phyloP scores from a whole-genome alignment of 73 alveolate genomes.

The Tetrahymena thermophila region DNA sequence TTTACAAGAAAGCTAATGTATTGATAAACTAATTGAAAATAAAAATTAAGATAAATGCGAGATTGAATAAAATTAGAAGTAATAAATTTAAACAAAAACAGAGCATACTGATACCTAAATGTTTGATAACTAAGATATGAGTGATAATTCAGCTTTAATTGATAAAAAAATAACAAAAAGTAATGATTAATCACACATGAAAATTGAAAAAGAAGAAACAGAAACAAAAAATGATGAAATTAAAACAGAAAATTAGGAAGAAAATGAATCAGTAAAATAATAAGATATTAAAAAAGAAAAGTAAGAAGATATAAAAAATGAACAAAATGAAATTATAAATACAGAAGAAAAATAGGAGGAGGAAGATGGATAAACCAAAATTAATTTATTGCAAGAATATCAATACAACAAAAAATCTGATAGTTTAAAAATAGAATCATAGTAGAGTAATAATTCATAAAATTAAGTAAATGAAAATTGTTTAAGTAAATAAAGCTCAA shows the following conservation, averaged over 20 bases:
- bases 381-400: neutral
- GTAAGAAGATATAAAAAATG: neutral
- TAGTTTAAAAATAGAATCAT: neutral
- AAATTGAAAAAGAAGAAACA: neutral
- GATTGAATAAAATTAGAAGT: neutral
- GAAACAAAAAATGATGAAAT: neutral
- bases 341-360: neutral
- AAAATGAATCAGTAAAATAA: too few relatives aligned
- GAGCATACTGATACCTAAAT: neutral
- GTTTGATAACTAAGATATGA: neutral
- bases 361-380: neutral
- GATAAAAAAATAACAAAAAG: neutral
- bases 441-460: neutral
- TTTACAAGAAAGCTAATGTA: neutral
- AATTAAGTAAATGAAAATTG: neutral
- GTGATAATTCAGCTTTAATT: neutral
- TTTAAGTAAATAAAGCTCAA: neutral
- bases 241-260: neutral
- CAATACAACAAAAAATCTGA: neutral
- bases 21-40: too few relatives aligned
- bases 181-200: neutral
- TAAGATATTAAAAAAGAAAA: neutral
- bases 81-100: too few relatives aligned
- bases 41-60: too few relatives aligned
- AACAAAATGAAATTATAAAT: too few relatives aligned